Conservation (phyloP, 495 filamentous ascomycete genomes). For the Glonium stellatum region DNA sequence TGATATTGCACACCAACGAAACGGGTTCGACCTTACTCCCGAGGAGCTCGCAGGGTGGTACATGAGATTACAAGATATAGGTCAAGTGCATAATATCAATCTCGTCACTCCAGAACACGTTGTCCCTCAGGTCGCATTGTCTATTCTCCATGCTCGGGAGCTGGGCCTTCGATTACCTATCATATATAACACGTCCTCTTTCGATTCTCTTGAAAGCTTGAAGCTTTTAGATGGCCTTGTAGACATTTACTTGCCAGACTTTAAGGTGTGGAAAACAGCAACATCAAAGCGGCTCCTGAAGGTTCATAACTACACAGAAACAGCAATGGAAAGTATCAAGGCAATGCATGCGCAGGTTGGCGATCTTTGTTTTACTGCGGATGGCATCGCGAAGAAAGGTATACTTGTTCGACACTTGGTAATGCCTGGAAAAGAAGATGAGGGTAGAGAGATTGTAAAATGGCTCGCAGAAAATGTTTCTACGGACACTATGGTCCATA, state of each 20-base stretch:
- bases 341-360: slow-evolving; percentile 72
- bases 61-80: slow-evolving; percentile 65
- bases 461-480: slow-evolving; percentile 64
- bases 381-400: slow-evolving; percentile 68
- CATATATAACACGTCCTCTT: slow-evolving; percentile 72
- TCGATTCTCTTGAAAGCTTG: slow-evolving; percentile 61
- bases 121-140: slow-evolving; percentile 66
- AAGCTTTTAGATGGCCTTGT: slow-evolving; percentile 64
- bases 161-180: slow-evolving; percentile 61
- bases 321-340: slow-evolving; percentile 63
- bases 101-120: slow-evolving; percentile 71
- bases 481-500: slow-evolving; percentile 52
- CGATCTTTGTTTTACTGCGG: slow-evolving; percentile 65
- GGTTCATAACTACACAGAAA: slow-evolving; percentile 59
- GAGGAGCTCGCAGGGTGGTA: slow-evolving; percentile 71
- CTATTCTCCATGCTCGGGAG: slow-evolving; percentile 59
- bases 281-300: slow-evolving; percentile 66
- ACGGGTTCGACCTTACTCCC: slow-evolving; percentile 68
- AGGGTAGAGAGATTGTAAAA: slow-evolving; percentile 59
- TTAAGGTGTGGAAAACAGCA: slow-evolving; percentile 62
- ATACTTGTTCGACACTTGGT: slow-evolving; percentile 67
- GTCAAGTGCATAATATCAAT: slow-evolving; percentile 73
- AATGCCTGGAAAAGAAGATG: slow-evolving; percentile 66
- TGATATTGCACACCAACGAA: slow-evolving; percentile 67
- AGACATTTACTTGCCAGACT: slow-evolving; percentile 72